These are phyloP conservation scores for Exophiala xenobiotica DNA, from an alignment of 2,329 filamentous ascomycete genomes.

Conservation along the genomic window DNA sequence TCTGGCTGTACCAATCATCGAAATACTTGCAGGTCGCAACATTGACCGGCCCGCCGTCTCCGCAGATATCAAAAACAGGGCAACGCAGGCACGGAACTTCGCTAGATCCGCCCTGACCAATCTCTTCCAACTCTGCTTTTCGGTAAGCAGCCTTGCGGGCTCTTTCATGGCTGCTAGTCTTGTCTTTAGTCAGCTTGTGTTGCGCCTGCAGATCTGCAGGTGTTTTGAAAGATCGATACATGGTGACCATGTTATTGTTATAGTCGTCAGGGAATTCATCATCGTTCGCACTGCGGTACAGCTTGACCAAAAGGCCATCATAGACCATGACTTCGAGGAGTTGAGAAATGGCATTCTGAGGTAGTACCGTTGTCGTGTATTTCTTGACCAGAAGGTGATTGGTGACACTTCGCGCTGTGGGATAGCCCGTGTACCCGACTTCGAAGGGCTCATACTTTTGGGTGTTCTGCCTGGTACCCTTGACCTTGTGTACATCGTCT, in stretches of 20 bases:
- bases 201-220: slow-evolving; percentile 37
- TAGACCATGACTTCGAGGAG: slow-evolving; percentile 85
- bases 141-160: slow-evolving; percentile 24
- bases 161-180: slow-evolving; percentile 32
- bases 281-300: slow-evolving; percentile 16
- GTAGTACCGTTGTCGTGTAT: slow-evolving; percentile 54
- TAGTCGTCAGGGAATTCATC: slow-evolving; percentile 23
- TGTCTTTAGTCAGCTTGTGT: slow-evolving; percentile 13
- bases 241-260: slow-evolving; percentile 20
- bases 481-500: slow-evolving; percentile 26
- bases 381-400: slow-evolving; percentile 70
- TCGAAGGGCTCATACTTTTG: slow-evolving; percentile 52
- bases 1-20: slow-evolving; percentile 68
- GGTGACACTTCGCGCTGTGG: slow-evolving; percentile 76
- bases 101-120: slow-evolving; percentile 70
- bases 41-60: slow-evolving; percentile 85
- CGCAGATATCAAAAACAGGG: slow-evolving; percentile 89
- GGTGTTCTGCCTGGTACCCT: slow-evolving; percentile 33
- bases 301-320: slow-evolving; percentile 74
- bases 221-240: slow-evolving; percentile 49
- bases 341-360: slow-evolving; percentile 75
- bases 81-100: slow-evolving; percentile 89
- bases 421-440: slow-evolving; percentile 72
- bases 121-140: slow-evolving; percentile 39
- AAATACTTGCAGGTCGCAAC: slow-evolving; percentile 92